Conservation (phyloP, 2,329 filamentous ascomycete species). For the Fusarium temperatum region DNA sequence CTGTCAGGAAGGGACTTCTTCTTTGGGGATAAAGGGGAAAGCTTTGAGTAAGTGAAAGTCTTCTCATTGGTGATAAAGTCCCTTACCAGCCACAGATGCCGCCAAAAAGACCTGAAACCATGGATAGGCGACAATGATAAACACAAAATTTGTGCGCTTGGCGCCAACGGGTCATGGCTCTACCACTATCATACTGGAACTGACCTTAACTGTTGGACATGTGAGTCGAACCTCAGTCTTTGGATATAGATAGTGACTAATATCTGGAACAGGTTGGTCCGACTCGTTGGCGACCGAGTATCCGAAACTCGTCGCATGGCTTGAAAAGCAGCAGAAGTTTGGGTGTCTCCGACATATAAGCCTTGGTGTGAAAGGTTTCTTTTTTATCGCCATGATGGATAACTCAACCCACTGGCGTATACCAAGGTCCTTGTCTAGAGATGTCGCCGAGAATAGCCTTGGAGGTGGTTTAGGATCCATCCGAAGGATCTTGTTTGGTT, state of each 20-base stretch:
- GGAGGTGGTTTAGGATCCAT: too few relatives aligned
- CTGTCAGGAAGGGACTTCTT: neutral
- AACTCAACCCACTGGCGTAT: rapidly evolving
- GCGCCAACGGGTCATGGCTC: neutral
- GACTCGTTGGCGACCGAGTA: neutral
- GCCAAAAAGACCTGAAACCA: neutral
- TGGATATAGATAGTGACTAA: neutral
- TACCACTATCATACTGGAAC: neutral
- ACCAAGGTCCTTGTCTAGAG: rapidly evolving
- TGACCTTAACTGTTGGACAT: neutral
- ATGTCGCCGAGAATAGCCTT: too few relatives aligned
- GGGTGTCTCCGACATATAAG: neutral
- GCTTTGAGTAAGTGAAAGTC: neutral
- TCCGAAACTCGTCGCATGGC: neutral
- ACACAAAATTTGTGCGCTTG: neutral
- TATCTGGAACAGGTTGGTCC: neutral
- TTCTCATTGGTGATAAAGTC: too few relatives aligned
- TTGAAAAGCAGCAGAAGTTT: neutral
- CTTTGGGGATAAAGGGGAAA: neutral
- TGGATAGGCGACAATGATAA: neutral
- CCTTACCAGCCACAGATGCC: neutral
- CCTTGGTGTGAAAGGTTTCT: rapidly evolving
- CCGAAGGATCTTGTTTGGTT: neutral
- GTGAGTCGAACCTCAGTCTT: neutral
- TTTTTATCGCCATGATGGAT: neutral